Evolutionary conservation across 2,329 filamentous ascomycete species (phyloP).

Genomic region (Piedraia hortae): DNA sequence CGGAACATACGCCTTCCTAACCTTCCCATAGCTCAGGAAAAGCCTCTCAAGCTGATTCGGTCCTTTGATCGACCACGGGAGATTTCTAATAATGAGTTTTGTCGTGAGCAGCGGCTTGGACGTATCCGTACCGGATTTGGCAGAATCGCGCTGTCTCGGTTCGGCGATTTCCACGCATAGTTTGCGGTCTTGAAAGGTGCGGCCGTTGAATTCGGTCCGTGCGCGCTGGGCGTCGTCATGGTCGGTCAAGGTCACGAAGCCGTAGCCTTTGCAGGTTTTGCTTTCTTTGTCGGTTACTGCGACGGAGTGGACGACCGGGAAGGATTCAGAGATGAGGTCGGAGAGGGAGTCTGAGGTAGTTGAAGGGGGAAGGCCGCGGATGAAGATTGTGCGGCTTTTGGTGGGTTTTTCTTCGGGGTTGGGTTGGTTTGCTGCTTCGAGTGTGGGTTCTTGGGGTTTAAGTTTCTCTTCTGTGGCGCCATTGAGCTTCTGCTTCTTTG

Average conservation of each 20-base stretch:
- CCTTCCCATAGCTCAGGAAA: conserved; percentile 72
- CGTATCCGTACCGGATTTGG: conserved; percentile 14
- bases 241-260: conserved; percentile 92
- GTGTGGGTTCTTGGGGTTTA: no score
- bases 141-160: conserved; percentile 40
- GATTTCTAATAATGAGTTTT: conserved; percentile 68
- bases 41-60: conserved; percentile 51
- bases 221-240: conserved; percentile 68
- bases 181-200: conserved; percentile 49
- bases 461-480: no score
- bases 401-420: no score
- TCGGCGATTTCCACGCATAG: conserved; percentile 74
- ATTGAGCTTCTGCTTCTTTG: no score
- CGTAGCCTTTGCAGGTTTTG: conserved; percentile 72
- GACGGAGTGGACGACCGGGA: conserved; percentile 85
- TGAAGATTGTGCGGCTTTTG: no score
- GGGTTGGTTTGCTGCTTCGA: no score
- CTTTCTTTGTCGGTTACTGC: conserved; percentile 67
- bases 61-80: conserved; percentile 87
- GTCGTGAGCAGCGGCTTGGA: conserved; percentile 35
- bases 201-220: conserved; percentile 52
- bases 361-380: conserved; percentile 54
- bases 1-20: conserved; percentile 66
- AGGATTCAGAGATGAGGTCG: conserved; percentile 78
- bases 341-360: conserved; percentile 62